Base-by-base conservation (phyloP, 2,329 filamentous ascomycete species). In the Hypomyces perniciosus region DNA sequence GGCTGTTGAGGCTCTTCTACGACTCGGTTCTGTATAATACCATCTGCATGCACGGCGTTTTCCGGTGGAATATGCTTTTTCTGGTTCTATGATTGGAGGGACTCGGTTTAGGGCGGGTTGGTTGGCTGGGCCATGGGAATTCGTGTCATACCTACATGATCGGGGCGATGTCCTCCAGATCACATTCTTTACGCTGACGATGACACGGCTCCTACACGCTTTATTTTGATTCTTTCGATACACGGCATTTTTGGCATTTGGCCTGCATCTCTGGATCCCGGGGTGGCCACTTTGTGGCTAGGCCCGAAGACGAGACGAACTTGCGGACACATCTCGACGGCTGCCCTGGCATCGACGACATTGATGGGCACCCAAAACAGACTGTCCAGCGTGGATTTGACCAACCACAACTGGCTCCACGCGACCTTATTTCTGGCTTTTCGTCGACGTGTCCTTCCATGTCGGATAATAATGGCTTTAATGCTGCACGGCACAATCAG, bases 1-100 rank as follows among this genome's bases (percentile, higher is more conserved):
- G 68, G 88, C 88, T 50, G 81, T 91, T 57, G 88, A 90, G 68
- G 88, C 88, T 57, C 81, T 92, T 63, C 75, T 93, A 63, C 81
- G 84, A 68, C 85, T 93, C 68, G 86, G 88, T 71, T 91, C 87
- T 80, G 75, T 85, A 80, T 85, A 84, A 81, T 72, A 74, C 57
- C 57, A 65, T 63, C 67, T 74, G 72, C 75, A 77, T 79, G 70
- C 64, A 65, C 62, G 78, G 78, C 77, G 78, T 80, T 80, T 69
- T 56, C 51, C 57, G 53, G 56, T 54, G 31, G 44, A 45, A 48
- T 47, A 48, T 50, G 48, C 42, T 37, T 51, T 52, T 35, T 46
- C 33, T 41, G 31, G 38, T 44, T 31, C 46, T 39, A 46, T 37
- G 46, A 43, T 43, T 44, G 50, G 39, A 55, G 48, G 51, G 46